Evolutionary conservation across 2,329 filamentous ascomycete species (phyloP), one percentile per base, ranked within the genome.

Genomic region (Microdochium nivale): DNA sequence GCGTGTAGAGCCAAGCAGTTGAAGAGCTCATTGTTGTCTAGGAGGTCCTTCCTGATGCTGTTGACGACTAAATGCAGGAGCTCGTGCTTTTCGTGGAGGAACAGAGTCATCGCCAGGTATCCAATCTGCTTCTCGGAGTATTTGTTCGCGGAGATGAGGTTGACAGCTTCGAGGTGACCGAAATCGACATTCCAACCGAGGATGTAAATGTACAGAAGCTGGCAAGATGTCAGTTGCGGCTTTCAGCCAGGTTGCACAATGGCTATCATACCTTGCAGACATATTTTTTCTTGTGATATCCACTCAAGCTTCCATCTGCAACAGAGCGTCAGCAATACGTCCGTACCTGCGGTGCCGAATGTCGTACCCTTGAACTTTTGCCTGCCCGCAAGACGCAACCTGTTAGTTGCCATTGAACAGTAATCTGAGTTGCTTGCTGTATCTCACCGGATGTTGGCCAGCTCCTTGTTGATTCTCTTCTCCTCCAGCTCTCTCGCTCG

Each of bases 251-350:
- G 52, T 49, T 48, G 40, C 23, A n/a, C 40, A 40, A 51, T 52
- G 21, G 48, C 43, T 25, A 19, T 21, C 67, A 51, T 72, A 83
- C 80, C 77, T 99, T 99, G 88, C 94, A 99, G 59, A 99, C 94
- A 68, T 99, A 99, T 87, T 99, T 99, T 81, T 99, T 99, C 78
- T 95, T 96, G 77, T 96, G 90, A 67, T 99, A 99, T 59, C 94
- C 95, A 66, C 87, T 96, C 53, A 99, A 76, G 65, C 80, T 94
- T 58, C 90, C 91, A 68, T 94, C 88, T 84, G 48, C 37, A 56
- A 53, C 52, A 19, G n/a, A 48, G 43, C 47, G 53, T 69, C 63
- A 69, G 64, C 19, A 23, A 44, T 5, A 7, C 19, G 13, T 21
- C 40, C 13, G 8, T 23, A 7, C 7, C 19, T 19, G 16, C 16